phyloP scores from a whole-genome alignment of 73 alveolate genomes.

The Uronychia setigera region DNA sequence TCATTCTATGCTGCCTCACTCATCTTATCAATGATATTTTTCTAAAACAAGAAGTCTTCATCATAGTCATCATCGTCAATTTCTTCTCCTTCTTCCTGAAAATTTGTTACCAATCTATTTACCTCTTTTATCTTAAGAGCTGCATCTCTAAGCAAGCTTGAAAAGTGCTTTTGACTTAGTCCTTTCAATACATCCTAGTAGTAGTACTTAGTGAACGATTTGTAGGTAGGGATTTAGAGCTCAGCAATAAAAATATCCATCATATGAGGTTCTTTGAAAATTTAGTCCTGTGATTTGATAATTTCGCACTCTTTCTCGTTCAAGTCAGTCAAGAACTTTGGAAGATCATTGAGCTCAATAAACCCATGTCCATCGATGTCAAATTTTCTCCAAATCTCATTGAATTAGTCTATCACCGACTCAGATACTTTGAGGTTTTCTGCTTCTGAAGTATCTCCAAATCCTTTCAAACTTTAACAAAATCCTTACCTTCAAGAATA shows the following conservation, averaged over 20 bases:
- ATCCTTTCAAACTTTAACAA: constrained; percentile 4
- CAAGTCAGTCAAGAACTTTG: background rate
- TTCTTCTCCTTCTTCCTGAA: background rate
- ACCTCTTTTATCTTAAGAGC: background rate
- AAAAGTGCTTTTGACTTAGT: background rate
- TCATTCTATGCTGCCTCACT: background rate
- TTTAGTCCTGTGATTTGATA: background rate
- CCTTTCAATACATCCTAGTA: background rate
- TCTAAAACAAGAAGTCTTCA: background rate
- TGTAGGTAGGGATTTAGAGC: background rate
- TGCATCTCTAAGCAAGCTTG: background rate
- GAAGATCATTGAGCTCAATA: background rate
- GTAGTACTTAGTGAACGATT: background rate
- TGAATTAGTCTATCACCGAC: background rate
- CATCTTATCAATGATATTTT: background rate
- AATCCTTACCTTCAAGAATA: constrained; percentile 8
- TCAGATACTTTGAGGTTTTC: background rate
- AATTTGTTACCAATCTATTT: background rate
- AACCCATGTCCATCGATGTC: constrained; percentile 1
- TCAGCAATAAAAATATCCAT: background rate
- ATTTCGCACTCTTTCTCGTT: background rate
- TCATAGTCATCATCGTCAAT: background rate
- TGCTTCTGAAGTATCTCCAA: constrained; percentile 2
- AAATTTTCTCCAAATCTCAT: constrained; percentile 1
- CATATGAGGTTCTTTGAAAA: background rate